Evolutionary conservation across 768 basidiomycete species (phyloP).

Genomic region (Mrakia gelida): DNA sequence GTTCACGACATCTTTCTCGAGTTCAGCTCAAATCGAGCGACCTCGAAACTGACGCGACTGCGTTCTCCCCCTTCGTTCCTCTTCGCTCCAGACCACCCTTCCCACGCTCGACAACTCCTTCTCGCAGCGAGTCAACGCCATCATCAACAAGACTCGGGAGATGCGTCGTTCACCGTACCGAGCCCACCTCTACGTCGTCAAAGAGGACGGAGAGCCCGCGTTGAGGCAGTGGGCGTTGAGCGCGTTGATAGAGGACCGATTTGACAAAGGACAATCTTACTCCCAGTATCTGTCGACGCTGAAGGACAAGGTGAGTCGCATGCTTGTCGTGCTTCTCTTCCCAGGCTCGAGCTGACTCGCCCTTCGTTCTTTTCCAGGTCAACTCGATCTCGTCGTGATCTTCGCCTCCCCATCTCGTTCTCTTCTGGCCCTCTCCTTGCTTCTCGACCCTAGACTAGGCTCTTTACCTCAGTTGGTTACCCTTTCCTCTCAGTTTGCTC

Average conservation of each 20-base stretch:
- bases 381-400: neutral
- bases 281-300: constrained; percentile 85
- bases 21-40: too few relatives aligned
- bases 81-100: constrained; percentile 64
- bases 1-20: constrained; percentile 35
- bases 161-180: constrained; percentile 71
- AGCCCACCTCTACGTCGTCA: constrained; percentile 91
- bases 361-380: too few relatives aligned
- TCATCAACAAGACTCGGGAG: constrained; percentile 91
- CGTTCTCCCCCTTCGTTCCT: neutral
- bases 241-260: constrained; percentile 88
- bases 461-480: neutral
- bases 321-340: neutral
- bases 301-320: constrained; percentile 76
- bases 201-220: constrained; percentile 95
- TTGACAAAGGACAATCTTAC: constrained; percentile 91
- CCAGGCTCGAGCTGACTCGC: too few relatives aligned
- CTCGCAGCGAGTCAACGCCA: constrained; percentile 89
- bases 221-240: constrained; percentile 93
- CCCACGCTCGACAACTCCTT: constrained; percentile 86
- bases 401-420: neutral
- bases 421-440: neutral
- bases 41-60: neutral
- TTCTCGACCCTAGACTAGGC: neutral
- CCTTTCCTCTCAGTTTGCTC: neutral